These are phyloP conservation scores for Aegle marmelos DNA, from an alignment of 345 rosid species.

Conservation along the genomic window DNA sequence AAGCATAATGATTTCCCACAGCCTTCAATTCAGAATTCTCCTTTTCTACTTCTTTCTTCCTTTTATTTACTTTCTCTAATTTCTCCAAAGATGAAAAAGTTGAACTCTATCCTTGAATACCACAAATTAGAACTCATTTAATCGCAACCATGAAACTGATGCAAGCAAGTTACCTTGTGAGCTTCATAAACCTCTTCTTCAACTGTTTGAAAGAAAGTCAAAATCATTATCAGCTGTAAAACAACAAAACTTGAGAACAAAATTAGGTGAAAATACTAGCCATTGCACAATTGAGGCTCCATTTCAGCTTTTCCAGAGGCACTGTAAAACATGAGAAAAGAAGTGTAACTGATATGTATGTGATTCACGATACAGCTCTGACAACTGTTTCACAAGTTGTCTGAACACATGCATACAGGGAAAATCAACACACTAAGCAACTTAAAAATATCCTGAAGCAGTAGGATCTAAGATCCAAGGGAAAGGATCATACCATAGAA, in stretches of 20 bases:
- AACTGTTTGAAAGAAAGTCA: constrained; percentile 44
- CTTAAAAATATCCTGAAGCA: neutral
- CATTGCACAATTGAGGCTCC: constrained; percentile 66
- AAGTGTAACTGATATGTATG: neutral
- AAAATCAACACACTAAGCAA: neutral
- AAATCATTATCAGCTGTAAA: constrained; percentile 15
- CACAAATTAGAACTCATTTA: neutral
- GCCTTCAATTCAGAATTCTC: neutral
- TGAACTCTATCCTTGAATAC: neutral
- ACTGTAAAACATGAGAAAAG: constrained; percentile 33
- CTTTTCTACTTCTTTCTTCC: neutral
- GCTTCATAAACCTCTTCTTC: constrained; percentile 60
- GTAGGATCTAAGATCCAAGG: neutral
- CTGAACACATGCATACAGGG: neutral
- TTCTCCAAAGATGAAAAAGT: neutral
- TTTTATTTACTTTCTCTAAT: neutral
- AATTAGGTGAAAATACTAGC: constrained; percentile 34
- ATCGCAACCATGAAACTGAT: neutral
- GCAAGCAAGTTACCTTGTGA: constrained; percentile 55
- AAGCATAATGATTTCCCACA: neutral
- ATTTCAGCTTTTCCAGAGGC: constrained; percentile 57
- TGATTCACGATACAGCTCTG: neutral
- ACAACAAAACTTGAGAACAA: neutral
- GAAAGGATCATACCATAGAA: constrained; percentile 54
- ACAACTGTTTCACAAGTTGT: neutral